Evolutionary conservation across 441 rosid genomes (phyloP), one percentile per base, ranked within the genome.

Genomic region (Adansonia madagascariensis): DNA sequence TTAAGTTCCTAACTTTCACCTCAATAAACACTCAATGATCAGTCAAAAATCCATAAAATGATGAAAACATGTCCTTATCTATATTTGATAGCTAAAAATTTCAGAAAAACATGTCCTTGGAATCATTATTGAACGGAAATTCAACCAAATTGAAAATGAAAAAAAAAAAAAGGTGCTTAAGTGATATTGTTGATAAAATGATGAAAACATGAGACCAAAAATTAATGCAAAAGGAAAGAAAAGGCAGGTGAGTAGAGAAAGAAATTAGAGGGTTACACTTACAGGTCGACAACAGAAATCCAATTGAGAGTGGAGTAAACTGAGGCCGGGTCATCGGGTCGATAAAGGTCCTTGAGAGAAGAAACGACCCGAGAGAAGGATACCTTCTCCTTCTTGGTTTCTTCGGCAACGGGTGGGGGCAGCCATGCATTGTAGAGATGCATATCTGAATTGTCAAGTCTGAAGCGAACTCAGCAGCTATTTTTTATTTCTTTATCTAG

Each of bases 391-490:
- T 83, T 88, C 86, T 81, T 84, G 76, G 98, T 89, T 82, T 89
- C 94, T 82, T 89, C 95, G 77, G 90, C 98, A 76, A 96, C 94
- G 47, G 96, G 96, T 31, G 98, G 98, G 18, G 99, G 99, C 76
- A 96, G 81, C 99, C 97, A 94, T 44, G 89, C 97, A 86, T 96
- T 94, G 87, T 91, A 94, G 79, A 92, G 93, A 88, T 96, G 99
- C 99, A 94, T 96, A 79, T 67, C 66, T 22, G 43, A 49, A 74
- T 15, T 27, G 20, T 4, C 14, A 27, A 70, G 73, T 55, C 59
- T 69, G 75, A 18, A 27, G 78, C 59, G 10, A 55, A n/a, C 10
- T n/a, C 60, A 49, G 76, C 55, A 31, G 59, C 74, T 78, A 35
- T 35, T 35, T 75, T 62, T 14, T 70, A 55, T 75, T 9, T 17